These are phyloP conservation scores for Rhynchospora pubera DNA, from an alignment of 176 grass and related monocot species.

Conservation along the genomic window DNA sequence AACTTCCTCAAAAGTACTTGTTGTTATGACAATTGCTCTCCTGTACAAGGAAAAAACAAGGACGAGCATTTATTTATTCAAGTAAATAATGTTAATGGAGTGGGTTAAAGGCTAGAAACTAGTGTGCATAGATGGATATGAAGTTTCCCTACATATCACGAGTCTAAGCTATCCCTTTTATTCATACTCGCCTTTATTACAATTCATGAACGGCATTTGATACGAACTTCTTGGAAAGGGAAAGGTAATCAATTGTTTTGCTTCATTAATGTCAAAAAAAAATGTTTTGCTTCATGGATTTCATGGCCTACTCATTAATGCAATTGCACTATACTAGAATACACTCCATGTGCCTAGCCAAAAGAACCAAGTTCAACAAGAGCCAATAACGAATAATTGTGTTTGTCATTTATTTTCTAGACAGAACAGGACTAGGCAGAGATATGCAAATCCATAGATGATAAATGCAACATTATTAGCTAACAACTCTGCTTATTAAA, in stretches of 20 bases:
- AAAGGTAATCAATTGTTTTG: neutral
- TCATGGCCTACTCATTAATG: neutral
- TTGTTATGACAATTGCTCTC: neutral
- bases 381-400: neutral
- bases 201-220: neutral
- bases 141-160: neutral
- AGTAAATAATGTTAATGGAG: neutral
- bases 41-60: neutral
- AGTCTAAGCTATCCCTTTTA: neutral
- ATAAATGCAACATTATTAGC: constrained; percentile 3
- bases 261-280: too few species aligned
- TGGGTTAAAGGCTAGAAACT: neutral
- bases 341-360: neutral
- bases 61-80: neutral
- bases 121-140: neutral
- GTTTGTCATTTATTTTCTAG: neutral
- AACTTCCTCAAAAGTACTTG: neutral
- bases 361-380: neutral
- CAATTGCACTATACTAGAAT: neutral
- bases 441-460: neutral
- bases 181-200: neutral
- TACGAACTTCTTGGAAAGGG: neutral
- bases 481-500: neutral
- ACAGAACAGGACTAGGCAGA: neutral
- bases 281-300: neutral